These are phyloP conservation scores for Aureobasidium sp. DNA, from an alignment of 2,329 filamentous ascomycete genomes.

Conservation along the genomic window DNA sequence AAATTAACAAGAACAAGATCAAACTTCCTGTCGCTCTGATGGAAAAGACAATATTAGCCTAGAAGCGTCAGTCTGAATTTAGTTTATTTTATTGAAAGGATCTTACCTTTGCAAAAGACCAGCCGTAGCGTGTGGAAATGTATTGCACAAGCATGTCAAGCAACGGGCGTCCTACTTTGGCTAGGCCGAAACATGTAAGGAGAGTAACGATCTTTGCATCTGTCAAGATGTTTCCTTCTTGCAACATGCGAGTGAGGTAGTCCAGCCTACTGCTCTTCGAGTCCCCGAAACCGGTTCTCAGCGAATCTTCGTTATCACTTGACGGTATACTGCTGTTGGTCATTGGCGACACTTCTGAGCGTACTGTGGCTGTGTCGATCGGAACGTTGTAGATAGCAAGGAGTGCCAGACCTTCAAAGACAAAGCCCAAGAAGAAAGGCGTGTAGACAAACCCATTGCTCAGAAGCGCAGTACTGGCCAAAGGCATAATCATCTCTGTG, in stretches of 20 bases:
- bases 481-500: slow-evolving; percentile 13
- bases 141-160: slow-evolving; percentile 19
- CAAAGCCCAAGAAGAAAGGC: slow-evolving; percentile 13
- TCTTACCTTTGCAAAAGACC: slow-evolving; percentile 7
- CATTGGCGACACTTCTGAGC: background rate
- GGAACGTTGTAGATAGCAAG: background rate
- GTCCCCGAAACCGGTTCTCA: background rate
- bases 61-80: background rate
- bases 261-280: background rate
- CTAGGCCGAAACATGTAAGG: background rate
- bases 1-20: background rate
- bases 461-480: slow-evolving; percentile 3
- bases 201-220: background rate
- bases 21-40: background rate
- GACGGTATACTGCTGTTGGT: background rate
- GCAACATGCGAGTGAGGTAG: background rate
- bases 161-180: slow-evolving; percentile 2
- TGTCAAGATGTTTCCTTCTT: background rate
- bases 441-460: slow-evolving; percentile 1
- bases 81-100: background rate
- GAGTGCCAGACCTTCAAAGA: slow-evolving; percentile 8
- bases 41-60: background rate
- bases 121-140: slow-evolving; percentile 5
- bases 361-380: background rate
- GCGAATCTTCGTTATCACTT: background rate